Percentiles rank a stretch among this genome's conserved stretches.
These are phyloP conservation scores for Kodamaea hsintzibuensis DNA, from an alignment of 805 yeast species.

Conservation along the genomic window DNA sequence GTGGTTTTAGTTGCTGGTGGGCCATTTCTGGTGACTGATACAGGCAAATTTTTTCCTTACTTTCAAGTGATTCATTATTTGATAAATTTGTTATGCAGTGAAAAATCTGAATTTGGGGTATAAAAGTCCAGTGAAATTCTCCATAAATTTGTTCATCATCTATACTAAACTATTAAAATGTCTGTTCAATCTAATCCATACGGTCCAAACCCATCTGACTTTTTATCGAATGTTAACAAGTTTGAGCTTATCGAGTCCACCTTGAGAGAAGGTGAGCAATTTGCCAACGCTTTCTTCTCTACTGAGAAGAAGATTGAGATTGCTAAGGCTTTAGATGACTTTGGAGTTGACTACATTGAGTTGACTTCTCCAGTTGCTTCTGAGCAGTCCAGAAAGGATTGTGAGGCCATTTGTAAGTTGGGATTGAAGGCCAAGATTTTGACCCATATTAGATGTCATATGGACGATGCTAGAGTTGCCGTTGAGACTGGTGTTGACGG, in stretches of 20 bases:
- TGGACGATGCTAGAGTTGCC: conserved; percentile 98
- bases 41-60: not conserved
- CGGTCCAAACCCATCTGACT: conserved; percentile 95
- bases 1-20: not conserved
- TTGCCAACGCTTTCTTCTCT: conserved; percentile 93
- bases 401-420: conserved; percentile 97
- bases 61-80: not conserved
- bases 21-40: not conserved
- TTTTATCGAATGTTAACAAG: conserved; percentile 79
- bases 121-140: conserved; percentile 1
- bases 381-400: conserved; percentile 88
- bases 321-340: conserved; percentile 95
- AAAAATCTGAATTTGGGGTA: not conserved
- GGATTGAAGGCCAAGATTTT: conserved; percentile 94
- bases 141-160: not conserved
- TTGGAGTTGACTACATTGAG: conserved; percentile 98
- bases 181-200: conserved; percentile 63
- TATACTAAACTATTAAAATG: conserved; percentile 4
- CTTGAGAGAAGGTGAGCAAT: conserved; percentile 97
- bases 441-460: conserved; percentile 97
- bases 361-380: conserved; percentile 97
- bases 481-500: conserved; percentile 99
- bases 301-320: conserved; percentile 95
- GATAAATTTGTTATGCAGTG: not conserved
- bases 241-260: conserved; percentile 95